Evolutionary conservation across 352 stramenopile genomes (phyloP).

Genomic region (Aphanomyces cochlioides): DNA sequence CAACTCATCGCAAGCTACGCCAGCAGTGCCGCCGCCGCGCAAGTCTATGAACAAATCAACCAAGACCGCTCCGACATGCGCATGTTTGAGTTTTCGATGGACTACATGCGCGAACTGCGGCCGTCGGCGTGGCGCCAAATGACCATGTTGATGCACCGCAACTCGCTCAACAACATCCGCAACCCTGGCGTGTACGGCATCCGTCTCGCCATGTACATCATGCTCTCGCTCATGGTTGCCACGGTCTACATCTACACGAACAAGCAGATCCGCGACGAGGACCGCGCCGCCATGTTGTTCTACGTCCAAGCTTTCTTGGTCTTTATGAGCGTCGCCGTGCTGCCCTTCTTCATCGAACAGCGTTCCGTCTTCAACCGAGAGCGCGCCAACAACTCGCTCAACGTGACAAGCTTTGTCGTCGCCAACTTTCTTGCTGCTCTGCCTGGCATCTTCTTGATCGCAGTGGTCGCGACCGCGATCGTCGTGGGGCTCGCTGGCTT

Average conservation of each 20-base stretch:
- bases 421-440: slow-evolving; percentile 49
- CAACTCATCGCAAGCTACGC: slow-evolving; percentile 34
- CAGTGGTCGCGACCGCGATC: slow-evolving; percentile 37
- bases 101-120: not conserved
- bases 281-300: slow-evolving; percentile 63
- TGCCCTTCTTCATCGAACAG: slow-evolving; percentile 85
- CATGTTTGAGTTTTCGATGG: not conserved
- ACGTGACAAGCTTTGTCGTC: slow-evolving; percentile 51
- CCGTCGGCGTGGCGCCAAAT: slow-evolving; percentile 45
- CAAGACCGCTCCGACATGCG: slow-evolving; percentile 22
- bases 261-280: slow-evolving; percentile 40
- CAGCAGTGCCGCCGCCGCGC: slow-evolving; percentile 24
- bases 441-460: slow-evolving; percentile 47
- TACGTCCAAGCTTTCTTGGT: slow-evolving; percentile 85
- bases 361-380: slow-evolving; percentile 64
- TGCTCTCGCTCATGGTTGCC: slow-evolving; percentile 61
- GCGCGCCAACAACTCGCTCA: slow-evolving; percentile 57
- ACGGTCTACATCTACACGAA: slow-evolving; percentile 65
- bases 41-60: slow-evolving; percentile 28
- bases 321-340: slow-evolving; percentile 84
- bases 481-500: slow-evolving; percentile 40
- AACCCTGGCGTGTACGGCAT: slow-evolving; percentile 70
- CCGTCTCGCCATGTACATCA: slow-evolving; percentile 65
- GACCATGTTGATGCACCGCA: slow-evolving; percentile 47
- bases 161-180: slow-evolving; percentile 58